Evolutionary conservation across 106 monocot genomes (phyloP).

Genomic region (Acanthochlamys bracteata): DNA sequence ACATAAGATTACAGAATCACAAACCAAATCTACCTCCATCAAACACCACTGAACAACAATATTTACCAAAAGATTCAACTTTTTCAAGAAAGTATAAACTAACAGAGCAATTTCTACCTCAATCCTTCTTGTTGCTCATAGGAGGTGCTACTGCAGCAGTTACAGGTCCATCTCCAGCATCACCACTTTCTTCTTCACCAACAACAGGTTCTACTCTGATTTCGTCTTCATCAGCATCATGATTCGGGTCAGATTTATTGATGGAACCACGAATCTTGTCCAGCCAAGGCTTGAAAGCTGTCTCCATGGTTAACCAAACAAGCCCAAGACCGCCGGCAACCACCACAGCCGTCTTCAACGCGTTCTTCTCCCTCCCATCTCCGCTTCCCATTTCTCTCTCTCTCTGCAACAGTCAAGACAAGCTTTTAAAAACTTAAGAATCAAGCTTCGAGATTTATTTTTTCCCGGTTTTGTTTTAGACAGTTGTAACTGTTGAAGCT

Average conservation of each 20-base stretch:
- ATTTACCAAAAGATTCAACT: background rate
- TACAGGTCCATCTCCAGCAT: background rate
- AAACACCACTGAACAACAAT: background rate
- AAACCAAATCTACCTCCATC: no score
- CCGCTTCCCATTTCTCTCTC: slow-evolving; percentile 11
- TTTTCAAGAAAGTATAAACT: background rate
- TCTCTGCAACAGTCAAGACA: background rate
- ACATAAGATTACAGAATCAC: no score
- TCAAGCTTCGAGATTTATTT: background rate
- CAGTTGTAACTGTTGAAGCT: background rate
- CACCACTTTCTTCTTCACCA: background rate
- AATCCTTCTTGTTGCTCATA: background rate
- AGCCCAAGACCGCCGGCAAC: slow-evolving; percentile 64
- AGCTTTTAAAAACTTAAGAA: background rate
- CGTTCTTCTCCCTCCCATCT: slow-evolving; percentile 33
- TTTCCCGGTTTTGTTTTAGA: background rate
- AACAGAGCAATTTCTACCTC: background rate
- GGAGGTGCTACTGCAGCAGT: background rate
- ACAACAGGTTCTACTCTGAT: no score
- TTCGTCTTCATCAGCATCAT: slow-evolving; percentile 42
- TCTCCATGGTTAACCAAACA: slow-evolving; percentile 82
- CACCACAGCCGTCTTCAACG: slow-evolving; percentile 60
- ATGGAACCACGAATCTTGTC: slow-evolving; percentile 44
- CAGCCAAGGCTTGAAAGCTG: slow-evolving; percentile 81
- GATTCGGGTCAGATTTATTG: slow-evolving; percentile 28